These are phyloP conservation scores for Niveomyces coronatus DNA, from an alignment of 2,329 filamentous ascomycete genomes.

Conservation along the genomic window DNA sequence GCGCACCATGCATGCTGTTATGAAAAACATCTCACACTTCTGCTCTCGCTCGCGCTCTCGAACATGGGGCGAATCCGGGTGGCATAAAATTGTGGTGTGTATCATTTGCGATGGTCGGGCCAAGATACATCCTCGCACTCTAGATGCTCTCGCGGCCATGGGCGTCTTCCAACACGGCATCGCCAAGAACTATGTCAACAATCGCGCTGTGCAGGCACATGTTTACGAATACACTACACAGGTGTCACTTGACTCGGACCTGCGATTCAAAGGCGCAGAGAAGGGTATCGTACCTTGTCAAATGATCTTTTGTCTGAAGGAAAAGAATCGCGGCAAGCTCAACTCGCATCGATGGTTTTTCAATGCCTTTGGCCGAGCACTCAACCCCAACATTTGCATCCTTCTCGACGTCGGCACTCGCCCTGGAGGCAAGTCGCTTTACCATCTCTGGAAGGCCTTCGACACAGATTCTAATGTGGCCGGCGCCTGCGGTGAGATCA, in stretches of 20 bases:
- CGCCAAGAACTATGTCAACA: conserved; percentile 96
- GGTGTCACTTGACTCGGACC: conserved; percentile 85
- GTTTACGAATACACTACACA: conserved; percentile 99
- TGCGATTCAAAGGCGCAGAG: conserved; percentile 98
- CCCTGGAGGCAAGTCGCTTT: conserved; percentile 80
- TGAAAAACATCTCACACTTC: conserved; percentile 97
- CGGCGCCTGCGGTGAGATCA: conserved; percentile 94
- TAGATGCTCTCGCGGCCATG: conserved; percentile 92
- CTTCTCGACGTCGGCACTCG: conserved; percentile 92
- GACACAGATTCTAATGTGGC: conserved; percentile 96
- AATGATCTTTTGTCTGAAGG: conserved; percentile 97
- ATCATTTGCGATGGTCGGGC: conserved; percentile 90
- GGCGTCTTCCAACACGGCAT: conserved; percentile 98
- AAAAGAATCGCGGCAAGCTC: conserved; percentile 94
- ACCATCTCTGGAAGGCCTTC: conserved; percentile 98
- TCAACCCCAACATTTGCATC: conserved; percentile 95
- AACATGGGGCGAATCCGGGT: conserved; percentile 93
- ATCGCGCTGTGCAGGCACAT: conserved; percentile 88
- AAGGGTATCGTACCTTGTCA: conserved; percentile 98
- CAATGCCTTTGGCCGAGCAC: conserved; percentile 86
- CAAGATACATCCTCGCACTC: conserved; percentile 79
- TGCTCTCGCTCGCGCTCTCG: conserved; percentile 85
- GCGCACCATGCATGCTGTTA: conserved; percentile 94
- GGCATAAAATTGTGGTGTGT: conserved; percentile 98
- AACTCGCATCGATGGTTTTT: conserved; percentile 99